Evolutionary conservation across 176 grass and related monocot genomes (phyloP).

Genomic region (Tuctoria greenei): DNA sequence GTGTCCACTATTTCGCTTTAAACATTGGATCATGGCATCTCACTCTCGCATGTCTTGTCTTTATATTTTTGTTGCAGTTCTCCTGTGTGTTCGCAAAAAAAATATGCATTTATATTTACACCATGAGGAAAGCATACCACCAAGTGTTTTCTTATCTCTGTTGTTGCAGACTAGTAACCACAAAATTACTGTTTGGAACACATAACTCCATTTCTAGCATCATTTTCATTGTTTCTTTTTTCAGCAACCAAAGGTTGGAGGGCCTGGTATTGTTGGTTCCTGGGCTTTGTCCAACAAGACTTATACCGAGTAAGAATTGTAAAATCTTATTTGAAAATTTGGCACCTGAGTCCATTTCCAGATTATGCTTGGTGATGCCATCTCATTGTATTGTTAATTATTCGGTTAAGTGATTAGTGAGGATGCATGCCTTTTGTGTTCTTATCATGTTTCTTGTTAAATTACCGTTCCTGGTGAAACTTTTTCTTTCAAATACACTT

Average conservation of each 20-base stretch:
- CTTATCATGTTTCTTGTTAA: background rate
- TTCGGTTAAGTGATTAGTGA: background rate
- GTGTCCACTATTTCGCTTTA: background rate
- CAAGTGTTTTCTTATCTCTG: background rate
- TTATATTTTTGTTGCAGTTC: background rate
- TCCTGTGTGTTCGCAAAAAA: background rate
- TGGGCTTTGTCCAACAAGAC: slow-evolving; percentile 43
- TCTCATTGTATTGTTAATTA: slow-evolving; percentile 10
- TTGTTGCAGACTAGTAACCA: background rate
- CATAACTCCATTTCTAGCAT: background rate
- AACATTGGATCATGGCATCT: background rate
- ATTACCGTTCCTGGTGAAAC: background rate
- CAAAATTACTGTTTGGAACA: background rate
- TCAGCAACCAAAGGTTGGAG: slow-evolving; percentile 83
- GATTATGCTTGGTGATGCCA: slow-evolving; percentile 1
- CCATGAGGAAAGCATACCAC: background rate
- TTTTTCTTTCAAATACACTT: background rate
- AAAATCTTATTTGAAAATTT: slow-evolving; percentile 32
- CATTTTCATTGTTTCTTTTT: slow-evolving; percentile 28
- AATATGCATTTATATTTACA: slow-evolving; percentile 10
- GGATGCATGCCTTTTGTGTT: background rate
- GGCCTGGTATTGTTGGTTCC: slow-evolving; percentile 75
- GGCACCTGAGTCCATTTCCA: background rate
- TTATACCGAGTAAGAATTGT: slow-evolving; percentile 77
- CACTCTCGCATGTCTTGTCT: background rate